Percentiles rank a stretch among this genome's conserved stretches.
phyloP scores from a whole-genome alignment of 2,329 filamentous ascomycete genomes.

The Cladosporium phlei region DNA sequence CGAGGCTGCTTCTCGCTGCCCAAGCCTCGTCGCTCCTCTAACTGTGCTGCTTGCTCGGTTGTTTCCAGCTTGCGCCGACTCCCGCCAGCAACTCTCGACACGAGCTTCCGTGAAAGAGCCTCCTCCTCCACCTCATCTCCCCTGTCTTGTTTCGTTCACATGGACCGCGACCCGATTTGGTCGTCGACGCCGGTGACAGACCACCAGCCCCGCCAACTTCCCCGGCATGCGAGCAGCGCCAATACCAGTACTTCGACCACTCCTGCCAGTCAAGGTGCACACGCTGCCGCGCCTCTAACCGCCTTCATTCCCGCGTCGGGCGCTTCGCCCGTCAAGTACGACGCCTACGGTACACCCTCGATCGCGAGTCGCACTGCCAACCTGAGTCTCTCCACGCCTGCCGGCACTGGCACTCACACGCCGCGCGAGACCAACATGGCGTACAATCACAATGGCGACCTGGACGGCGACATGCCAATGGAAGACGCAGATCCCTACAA shows the following conservation, averaged over 20 bases:
- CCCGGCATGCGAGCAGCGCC: slow-evolving; percentile 6
- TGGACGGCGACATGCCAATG: slow-evolving; percentile 56
- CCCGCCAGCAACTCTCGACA: neutral
- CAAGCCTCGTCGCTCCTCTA: too few relatives aligned
- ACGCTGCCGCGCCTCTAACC: slow-evolving; percentile 2
- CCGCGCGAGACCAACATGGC: slow-evolving; percentile 13
- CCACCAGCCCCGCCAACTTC: neutral
- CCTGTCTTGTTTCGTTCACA: neutral
- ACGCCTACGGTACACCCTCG: slow-evolving; percentile 24
- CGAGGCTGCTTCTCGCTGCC: neutral
- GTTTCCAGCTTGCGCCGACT: neutral
- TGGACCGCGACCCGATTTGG: slow-evolving; percentile 12
- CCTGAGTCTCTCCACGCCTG: slow-evolving; percentile 33
- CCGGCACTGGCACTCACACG: slow-evolving; percentile 7
- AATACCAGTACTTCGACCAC: neutral
- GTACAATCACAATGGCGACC: slow-evolving; percentile 39
- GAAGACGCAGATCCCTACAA: slow-evolving; percentile 84
- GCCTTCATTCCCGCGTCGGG: neutral
- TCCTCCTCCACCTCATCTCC: neutral
- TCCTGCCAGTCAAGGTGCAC: slow-evolving; percentile 3
- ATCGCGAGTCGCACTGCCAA: slow-evolving; percentile 34
- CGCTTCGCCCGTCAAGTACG: slow-evolving; percentile 12
- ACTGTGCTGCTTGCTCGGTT: neutral
- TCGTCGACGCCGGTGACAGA: slow-evolving; percentile 9
- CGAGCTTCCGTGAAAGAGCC: too few relatives aligned